phyloP scores from a whole-genome alignment of 257 asterid species.

The Thymus mandschuricus region DNA sequence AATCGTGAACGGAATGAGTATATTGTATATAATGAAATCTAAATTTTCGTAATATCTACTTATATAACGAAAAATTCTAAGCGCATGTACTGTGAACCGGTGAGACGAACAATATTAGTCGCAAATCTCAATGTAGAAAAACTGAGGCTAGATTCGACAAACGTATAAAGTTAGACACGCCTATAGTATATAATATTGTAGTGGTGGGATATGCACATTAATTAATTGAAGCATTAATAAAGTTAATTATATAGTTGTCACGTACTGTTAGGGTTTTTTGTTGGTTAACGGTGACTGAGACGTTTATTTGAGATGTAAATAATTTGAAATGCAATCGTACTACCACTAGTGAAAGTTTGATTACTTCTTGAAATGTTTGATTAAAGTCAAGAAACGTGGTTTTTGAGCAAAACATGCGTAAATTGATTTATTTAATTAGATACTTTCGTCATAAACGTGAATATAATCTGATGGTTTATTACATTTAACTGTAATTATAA shows the following conservation, averaged over 20 bases:
- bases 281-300: neutral
- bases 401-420: neutral
- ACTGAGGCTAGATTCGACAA: neutral
- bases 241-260: too few species aligned
- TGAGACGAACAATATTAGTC: too few species aligned
- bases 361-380: neutral
- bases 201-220: neutral
- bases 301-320: neutral
- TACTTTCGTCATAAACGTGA: neutral
- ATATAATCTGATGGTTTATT: neutral
- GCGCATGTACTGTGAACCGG: too few species aligned
- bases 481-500: neutral
- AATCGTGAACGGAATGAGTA: too few species aligned
- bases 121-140: neutral
- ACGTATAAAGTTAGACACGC: neutral
- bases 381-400: constrained; percentile 15
- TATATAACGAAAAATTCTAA: too few species aligned
- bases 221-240: neutral
- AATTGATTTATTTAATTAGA: neutral
- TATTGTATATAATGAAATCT: too few species aligned
- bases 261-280: neutral
- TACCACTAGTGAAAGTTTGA: neutral
- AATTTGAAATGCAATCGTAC: too few species aligned
- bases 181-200: neutral
- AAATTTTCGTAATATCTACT: too few species aligned